These are phyloP conservation scores for Oropetium thomaeum DNA, from an alignment of 176 grass and related monocot species.

Conservation along the genomic window DNA sequence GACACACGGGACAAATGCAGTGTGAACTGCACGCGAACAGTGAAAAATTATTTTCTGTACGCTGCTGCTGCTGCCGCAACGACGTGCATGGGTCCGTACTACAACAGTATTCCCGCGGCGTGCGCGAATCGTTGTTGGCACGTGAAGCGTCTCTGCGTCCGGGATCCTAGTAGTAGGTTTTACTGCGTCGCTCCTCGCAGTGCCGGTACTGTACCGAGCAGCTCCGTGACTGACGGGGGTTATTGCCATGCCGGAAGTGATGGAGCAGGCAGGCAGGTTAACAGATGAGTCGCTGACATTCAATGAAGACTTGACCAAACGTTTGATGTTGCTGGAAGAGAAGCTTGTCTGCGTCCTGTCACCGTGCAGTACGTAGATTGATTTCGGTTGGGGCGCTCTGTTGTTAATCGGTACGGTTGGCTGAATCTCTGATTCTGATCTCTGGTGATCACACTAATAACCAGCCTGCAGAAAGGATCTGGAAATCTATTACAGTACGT, in stretches of 20 bases:
- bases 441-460: no score
- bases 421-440: background rate
- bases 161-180: slow-evolving; percentile 1
- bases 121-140: background rate
- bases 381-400: background rate
- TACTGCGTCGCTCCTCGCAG: background rate
- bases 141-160: background rate
- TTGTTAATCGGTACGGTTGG: background rate
- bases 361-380: background rate
- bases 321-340: background rate
- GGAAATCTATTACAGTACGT: background rate
- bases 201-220: background rate
- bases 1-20: background rate
- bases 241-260: background rate
- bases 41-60: slow-evolving; percentile 10
- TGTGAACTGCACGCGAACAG: background rate
- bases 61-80: background rate
- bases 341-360: background rate
- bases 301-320: background rate
- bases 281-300: background rate
- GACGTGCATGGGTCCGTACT: background rate
- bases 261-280: slow-evolving; percentile 10
- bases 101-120: background rate
- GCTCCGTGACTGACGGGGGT: background rate
- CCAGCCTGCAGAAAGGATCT: background rate